These are phyloP conservation scores for Glebionis coronaria DNA, from an alignment of 129 eudicot genomes.

Conservation along the genomic window DNA sequence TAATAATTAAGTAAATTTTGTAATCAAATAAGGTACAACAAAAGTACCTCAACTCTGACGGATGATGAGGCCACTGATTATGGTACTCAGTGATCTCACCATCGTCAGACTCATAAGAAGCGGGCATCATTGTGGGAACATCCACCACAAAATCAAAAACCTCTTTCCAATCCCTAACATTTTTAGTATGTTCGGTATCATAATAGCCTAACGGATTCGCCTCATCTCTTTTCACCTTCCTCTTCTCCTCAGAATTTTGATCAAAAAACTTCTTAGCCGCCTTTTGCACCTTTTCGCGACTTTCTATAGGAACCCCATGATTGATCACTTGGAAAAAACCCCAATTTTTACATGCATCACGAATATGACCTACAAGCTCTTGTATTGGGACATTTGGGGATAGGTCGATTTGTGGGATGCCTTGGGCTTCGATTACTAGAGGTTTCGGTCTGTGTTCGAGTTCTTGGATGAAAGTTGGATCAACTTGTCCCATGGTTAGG, in stretches of 20 bases:
- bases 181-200: slow-evolving; percentile 61
- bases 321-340: slow-evolving; percentile 74
- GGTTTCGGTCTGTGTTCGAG: slow-evolving; percentile 77
- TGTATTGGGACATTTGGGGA: slow-evolving; percentile 15
- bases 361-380: slow-evolving; percentile 38
- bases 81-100: slow-evolving; percentile 16
- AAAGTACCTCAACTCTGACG: slow-evolving; percentile 45
- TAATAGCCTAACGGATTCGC: slow-evolving; percentile 49
- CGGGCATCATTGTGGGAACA: slow-evolving; percentile 40
- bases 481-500: slow-evolving; percentile 40
- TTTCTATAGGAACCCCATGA: slow-evolving; percentile 45
- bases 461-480: slow-evolving; percentile 61
- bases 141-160: slow-evolving; percentile 53
- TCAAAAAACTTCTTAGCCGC: slow-evolving; percentile 46
- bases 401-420: slow-evolving; percentile 58
- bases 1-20: too few relatives aligned
- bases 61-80: slow-evolving; percentile 57
- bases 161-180: slow-evolving; percentile 76
- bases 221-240: slow-evolving; percentile 55
- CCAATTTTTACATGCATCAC: slow-evolving; percentile 58
- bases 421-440: slow-evolving; percentile 39
- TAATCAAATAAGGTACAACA: too few relatives aligned
- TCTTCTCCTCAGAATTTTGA: slow-evolving; percentile 48
- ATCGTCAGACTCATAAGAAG: slow-evolving; percentile 43
- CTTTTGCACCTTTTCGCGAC: slow-evolving; percentile 27